Conservation (phyloP, 164 flowering plant genomes). For the Magnolia sinica region DNA sequence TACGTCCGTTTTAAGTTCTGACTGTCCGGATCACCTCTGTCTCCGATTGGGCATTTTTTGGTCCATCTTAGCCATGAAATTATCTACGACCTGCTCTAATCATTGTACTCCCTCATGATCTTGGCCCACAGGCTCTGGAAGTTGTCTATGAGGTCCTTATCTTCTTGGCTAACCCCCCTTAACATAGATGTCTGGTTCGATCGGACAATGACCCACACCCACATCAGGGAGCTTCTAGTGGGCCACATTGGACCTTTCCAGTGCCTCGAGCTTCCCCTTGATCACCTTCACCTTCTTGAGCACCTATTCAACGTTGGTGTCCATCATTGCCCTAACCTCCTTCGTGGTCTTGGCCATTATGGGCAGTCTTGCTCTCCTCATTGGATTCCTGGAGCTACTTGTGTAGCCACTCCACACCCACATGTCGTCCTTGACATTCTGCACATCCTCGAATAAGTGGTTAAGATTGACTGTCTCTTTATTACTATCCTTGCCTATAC, state of each 20-base stretch:
- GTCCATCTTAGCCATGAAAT: too few species aligned
- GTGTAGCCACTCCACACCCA: constrained; percentile 21
- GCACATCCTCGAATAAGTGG: constrained; percentile 31
- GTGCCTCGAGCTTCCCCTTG: constrained; percentile 29
- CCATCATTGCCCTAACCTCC: constrained; percentile 24
- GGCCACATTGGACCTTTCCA: constrained; percentile 28
- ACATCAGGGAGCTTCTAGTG: constrained; percentile 29
- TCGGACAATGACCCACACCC: constrained; percentile 30
- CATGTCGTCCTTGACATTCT: constrained; percentile 32
- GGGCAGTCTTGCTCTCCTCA: constrained; percentile 28
- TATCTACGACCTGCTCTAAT: too few species aligned
- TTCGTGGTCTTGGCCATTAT: constrained; percentile 31
- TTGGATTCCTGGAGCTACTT: constrained; percentile 24
- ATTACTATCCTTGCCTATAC: constrained; percentile 1
- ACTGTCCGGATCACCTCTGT: too few species aligned
- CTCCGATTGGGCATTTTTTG: too few species aligned
- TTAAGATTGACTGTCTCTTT: constrained; percentile 28
- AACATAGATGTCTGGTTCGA: constrained; percentile 29
- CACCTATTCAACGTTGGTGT: constrained; percentile 25
- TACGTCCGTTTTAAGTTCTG: too few species aligned
- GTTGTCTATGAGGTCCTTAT: constrained; percentile 34
- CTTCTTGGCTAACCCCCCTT: constrained; percentile 29
- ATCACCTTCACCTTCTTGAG: constrained; percentile 21
- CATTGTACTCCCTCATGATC: constrained; percentile 25
- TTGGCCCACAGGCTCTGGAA: constrained; percentile 23